A percentile compares a stretch with the other conserved stretches of the same genome.
Evolutionary conservation across 1,284 basidiomycete species (phyloP).

Genomic region (Moesziomyces aphidis): DNA sequence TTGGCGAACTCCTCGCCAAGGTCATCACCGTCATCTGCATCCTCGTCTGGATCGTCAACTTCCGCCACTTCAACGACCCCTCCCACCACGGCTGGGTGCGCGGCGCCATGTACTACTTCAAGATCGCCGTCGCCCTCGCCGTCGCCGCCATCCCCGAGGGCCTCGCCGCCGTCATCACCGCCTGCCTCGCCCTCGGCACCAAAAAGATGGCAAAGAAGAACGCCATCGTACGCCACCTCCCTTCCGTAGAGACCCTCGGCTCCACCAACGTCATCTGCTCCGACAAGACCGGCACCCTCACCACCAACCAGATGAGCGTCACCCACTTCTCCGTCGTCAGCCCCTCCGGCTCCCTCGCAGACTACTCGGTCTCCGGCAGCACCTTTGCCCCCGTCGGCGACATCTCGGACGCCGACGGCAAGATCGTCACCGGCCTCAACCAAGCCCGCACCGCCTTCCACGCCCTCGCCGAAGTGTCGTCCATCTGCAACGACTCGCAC

Average conservation of each 20-base stretch:
- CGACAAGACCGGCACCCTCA: slow-evolving; percentile 68
- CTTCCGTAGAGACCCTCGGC: slow-evolving; percentile 66
- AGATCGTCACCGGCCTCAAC: slow-evolving; percentile 47
- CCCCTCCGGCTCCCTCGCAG: slow-evolving; percentile 15
- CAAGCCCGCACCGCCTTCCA: slow-evolving; percentile 56
- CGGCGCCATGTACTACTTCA: slow-evolving; percentile 67
- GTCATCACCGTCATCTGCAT: slow-evolving; percentile 67
- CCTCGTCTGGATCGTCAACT: slow-evolving; percentile 67
- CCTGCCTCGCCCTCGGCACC: slow-evolving; percentile 66
- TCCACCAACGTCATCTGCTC: slow-evolving; percentile 68
- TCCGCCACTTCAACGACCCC: slow-evolving; percentile 66
- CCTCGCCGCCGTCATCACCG: slow-evolving; percentile 67
- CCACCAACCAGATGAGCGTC: slow-evolving; percentile 67
- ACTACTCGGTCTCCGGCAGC: slow-evolving; percentile 62
- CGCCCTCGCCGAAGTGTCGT: slow-evolving; percentile 61
- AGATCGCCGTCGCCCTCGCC: slow-evolving; percentile 67
- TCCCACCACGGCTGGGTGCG: slow-evolving; percentile 64
- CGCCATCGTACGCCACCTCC: slow-evolving; percentile 66
- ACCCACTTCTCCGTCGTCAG: slow-evolving; percentile 53
- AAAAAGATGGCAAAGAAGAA: slow-evolving; percentile 67
- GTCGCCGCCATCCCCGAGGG: slow-evolving; percentile 67
- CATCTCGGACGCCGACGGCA: slow-evolving; percentile 46
- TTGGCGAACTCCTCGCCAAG: slow-evolving; percentile 66
- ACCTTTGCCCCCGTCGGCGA: slow-evolving; percentile 60
- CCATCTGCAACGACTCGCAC: slow-evolving; percentile 65